phyloP scores from a whole-genome alignment of 2,329 filamentous ascomycete genomes.

The Monosporascus sp. region DNA sequence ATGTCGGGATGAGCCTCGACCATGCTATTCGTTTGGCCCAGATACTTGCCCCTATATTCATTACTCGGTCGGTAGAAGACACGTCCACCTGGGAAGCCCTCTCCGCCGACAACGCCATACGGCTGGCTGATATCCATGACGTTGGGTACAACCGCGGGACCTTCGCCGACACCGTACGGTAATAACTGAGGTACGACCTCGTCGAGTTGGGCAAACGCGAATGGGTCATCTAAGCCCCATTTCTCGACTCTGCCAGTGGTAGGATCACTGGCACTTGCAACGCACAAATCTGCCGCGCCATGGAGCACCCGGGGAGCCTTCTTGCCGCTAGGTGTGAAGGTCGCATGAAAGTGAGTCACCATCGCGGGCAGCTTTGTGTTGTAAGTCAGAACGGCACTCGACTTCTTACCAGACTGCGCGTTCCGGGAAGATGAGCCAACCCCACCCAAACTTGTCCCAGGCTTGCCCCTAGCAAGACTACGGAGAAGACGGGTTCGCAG shows the following conservation, averaged over 20 bases:
- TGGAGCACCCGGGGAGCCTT: conserved; percentile 77
- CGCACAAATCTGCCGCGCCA: conserved; percentile 71
- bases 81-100: conserved; percentile 79
- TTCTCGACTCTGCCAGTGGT: conserved; percentile 67
- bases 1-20: conserved; percentile 66
- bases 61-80: conserved; percentile 70
- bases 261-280: conserved; percentile 78
- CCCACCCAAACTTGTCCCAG: conserved; percentile 50
- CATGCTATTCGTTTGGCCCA: conserved; percentile 56
- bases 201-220: conserved; percentile 69
- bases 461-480: conserved; percentile 77
- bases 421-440: conserved; percentile 47
- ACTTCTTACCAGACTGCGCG: conserved; percentile 54
- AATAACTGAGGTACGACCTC: conserved; percentile 69
- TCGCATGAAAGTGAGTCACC: conserved; percentile 74
- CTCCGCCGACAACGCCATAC: conserved; percentile 78
- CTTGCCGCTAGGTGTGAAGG: conserved; percentile 64
- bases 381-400: conserved; percentile 75
- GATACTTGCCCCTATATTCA: conserved; percentile 72
- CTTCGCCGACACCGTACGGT: conserved; percentile 73
- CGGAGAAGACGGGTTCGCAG: conserved; percentile 78
- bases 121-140: conserved; percentile 86
- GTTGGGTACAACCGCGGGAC: conserved; percentile 74
- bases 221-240: conserved; percentile 76
- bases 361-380: conserved; percentile 76